Conservation (phyloP, 2,329 filamentous ascomycete species). For the Penicillium crustosum region DNA sequence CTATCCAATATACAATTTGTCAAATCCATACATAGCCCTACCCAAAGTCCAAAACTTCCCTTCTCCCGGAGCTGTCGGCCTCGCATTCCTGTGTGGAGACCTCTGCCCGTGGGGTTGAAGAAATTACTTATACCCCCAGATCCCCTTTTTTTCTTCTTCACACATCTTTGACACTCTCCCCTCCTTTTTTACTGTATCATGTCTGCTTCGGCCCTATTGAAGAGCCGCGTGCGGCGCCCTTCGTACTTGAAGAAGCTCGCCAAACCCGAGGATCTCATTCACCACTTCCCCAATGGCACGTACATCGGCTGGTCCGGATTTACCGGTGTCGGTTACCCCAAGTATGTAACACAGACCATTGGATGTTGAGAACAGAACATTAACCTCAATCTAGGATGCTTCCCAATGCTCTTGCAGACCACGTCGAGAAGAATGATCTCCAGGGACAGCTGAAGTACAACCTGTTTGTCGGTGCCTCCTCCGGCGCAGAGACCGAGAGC, state of each 20-base stretch:
- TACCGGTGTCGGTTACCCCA: slow-evolving; percentile 85
- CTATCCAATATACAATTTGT: background rate
- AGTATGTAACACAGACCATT: slow-evolving; percentile 54
- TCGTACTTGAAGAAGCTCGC: slow-evolving; percentile 78
- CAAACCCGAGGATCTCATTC: slow-evolving; percentile 74
- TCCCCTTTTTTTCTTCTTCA: slow-evolving; percentile 7
- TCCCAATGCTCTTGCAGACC: slow-evolving; percentile 78
- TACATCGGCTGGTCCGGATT: slow-evolving; percentile 92
- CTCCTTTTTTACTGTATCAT: slow-evolving; percentile 29
- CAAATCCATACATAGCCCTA: background rate
- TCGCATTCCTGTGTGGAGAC: slow-evolving; percentile 10
- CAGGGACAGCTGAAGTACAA: slow-evolving; percentile 83
- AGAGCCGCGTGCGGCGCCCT: slow-evolving; percentile 71
- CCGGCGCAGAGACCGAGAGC: slow-evolving; percentile 86
- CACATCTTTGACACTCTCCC: slow-evolving; percentile 12
- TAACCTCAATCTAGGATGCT: slow-evolving; percentile 61
- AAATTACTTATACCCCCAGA: slow-evolving; percentile 14
- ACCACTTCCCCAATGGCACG: slow-evolving; percentile 78
- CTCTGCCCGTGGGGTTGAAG: slow-evolving; percentile 18
- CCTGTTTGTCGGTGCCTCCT: slow-evolving; percentile 86
- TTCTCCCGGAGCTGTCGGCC: slow-evolving; percentile 8
- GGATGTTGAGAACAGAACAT: background rate
- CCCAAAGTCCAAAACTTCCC: background rate
- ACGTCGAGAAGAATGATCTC: slow-evolving; percentile 82
- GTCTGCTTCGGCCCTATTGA: slow-evolving; percentile 70